phyloP scores from a whole-genome alignment of 2,329 filamentous ascomycete species.

The Neospermospora avenae region DNA sequence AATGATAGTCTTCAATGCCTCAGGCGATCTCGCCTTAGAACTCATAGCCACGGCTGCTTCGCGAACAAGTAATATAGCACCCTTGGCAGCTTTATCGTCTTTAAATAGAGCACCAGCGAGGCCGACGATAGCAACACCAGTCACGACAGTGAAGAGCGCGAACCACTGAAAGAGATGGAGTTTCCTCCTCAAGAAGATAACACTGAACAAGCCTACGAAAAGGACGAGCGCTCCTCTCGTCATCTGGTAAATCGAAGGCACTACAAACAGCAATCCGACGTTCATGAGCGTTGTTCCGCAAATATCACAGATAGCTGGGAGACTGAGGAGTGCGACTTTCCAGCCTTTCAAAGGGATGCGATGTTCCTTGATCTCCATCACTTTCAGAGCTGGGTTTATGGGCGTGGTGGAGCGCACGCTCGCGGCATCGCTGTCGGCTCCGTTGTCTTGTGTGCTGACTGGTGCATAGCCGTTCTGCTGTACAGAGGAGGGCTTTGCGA shows the following conservation, averaged over 20 bases:
- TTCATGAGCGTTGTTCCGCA: slow-evolving; percentile 97
- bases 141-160: slow-evolving; percentile 79
- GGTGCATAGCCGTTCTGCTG: slow-evolving; percentile 62
- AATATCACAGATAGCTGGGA: slow-evolving; percentile 92
- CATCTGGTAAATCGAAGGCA: slow-evolving; percentile 98
- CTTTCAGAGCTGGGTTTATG: slow-evolving; percentile 50
- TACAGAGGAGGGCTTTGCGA: slow-evolving; percentile 42
- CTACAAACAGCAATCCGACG: slow-evolving; percentile 87
- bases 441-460: slow-evolving; percentile 47
- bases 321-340: slow-evolving; percentile 70
- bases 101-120: slow-evolving; percentile 81
- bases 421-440: slow-evolving; percentile 40
- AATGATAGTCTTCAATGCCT: slow-evolving; percentile 67
- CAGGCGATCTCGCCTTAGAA: slow-evolving; percentile 44
- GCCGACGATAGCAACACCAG: slow-evolving; percentile 86
- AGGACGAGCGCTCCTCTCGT: slow-evolving; percentile 90
- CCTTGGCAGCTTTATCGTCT: slow-evolving; percentile 45
- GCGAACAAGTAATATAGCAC: slow-evolving; percentile 38
- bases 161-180: slow-evolving; percentile 90
- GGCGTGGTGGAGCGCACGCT: slow-evolving; percentile 43
- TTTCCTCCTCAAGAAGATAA: slow-evolving; percentile 78
- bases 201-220: slow-evolving; percentile 94
- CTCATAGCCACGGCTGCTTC: slow-evolving; percentile 42
- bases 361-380: slow-evolving; percentile 51
- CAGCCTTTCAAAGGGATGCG: slow-evolving; percentile 62